These are phyloP conservation scores for Mycena floridula DNA, from an alignment of 768 basidiomycete genomes.

Conservation along the genomic window DNA sequence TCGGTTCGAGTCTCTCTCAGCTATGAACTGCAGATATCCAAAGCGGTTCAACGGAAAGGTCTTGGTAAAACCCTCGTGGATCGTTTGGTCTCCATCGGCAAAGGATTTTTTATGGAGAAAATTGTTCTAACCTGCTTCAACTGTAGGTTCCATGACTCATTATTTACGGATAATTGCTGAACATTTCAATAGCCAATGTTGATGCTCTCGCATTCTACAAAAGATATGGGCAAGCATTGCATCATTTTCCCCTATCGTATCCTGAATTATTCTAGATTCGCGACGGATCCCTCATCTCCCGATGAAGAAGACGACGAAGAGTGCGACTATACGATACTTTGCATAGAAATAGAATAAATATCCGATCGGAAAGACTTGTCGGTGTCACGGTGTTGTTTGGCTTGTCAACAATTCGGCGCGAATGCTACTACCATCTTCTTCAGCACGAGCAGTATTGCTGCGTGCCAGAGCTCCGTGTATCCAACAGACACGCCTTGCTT, in stretches of 20 bases:
- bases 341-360: slow-evolving; percentile 3
- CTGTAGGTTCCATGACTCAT: slow-evolving; percentile 37
- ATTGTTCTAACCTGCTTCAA: slow-evolving; percentile 73
- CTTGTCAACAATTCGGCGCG: too few species aligned
- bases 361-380: background rate
- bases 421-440: slow-evolving; percentile 43
- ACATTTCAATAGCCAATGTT: slow-evolving; percentile 32
- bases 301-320: slow-evolving; percentile 16
- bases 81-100: slow-evolving; percentile 43
- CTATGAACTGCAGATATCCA: slow-evolving; percentile 70
- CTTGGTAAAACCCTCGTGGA: slow-evolving; percentile 52
- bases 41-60: slow-evolving; percentile 39
- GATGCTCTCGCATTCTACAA: slow-evolving; percentile 47
- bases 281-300: slow-evolving; percentile 44
- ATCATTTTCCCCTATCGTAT: background rate
- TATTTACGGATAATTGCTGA: background rate
- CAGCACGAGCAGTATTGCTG: slow-evolving; percentile 36
- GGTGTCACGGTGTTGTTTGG: background rate
- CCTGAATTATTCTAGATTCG: slow-evolving; percentile 36
- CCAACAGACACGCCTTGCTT: slow-evolving; percentile 48
- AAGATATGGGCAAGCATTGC: slow-evolving; percentile 39
- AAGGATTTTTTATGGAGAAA: slow-evolving; percentile 54
- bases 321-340: slow-evolving; percentile 10
- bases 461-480: slow-evolving; percentile 32
- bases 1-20: slow-evolving; percentile 26